Conservation (phyloP, 331 rosid species). For the Prunus yedoensis region DNA sequence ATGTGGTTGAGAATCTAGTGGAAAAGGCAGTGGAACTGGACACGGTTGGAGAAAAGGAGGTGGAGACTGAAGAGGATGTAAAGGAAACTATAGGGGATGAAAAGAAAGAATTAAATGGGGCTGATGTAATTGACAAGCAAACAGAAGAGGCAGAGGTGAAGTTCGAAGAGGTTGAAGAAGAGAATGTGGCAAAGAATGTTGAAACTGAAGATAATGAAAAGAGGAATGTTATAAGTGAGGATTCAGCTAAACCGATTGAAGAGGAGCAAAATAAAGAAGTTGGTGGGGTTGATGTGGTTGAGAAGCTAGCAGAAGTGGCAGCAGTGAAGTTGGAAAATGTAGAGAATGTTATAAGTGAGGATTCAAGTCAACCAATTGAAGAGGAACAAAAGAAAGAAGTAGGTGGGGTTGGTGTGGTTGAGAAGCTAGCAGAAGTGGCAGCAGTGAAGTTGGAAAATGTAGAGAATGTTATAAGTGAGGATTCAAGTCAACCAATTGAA, state of each 20-base stretch:
- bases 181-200: slow-evolving; percentile 17
- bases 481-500: slow-evolving; percentile 17
- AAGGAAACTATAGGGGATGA: slow-evolving; percentile 29
- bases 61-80: slow-evolving; percentile 32
- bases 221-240: slow-evolving; percentile 19
- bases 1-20: slow-evolving; percentile 25
- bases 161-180: slow-evolving; percentile 31
- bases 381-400: slow-evolving; percentile 30
- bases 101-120: slow-evolving; percentile 28
- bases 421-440: slow-evolving; percentile 36
- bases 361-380: slow-evolving; percentile 18
- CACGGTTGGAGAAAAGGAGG: slow-evolving; percentile 32
- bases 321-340: slow-evolving; percentile 23
- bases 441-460: slow-evolving; percentile 23
- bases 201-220: slow-evolving; percentile 34
- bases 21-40: slow-evolving; percentile 34
- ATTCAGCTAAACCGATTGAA: slow-evolving; percentile 17
- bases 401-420: slow-evolving; percentile 22
- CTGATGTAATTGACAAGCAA: slow-evolving; percentile 27
- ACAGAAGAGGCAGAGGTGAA: slow-evolving; percentile 38
- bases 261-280: slow-evolving; percentile 31
- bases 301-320: slow-evolving; percentile 36
- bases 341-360: slow-evolving; percentile 14
- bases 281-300: slow-evolving; percentile 23
- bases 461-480: slow-evolving; percentile 14